These are phyloP conservation scores for Tricholoma hemisulphureum DNA, from an alignment of 768 basidiomycete genomes.

Conservation along the genomic window DNA sequence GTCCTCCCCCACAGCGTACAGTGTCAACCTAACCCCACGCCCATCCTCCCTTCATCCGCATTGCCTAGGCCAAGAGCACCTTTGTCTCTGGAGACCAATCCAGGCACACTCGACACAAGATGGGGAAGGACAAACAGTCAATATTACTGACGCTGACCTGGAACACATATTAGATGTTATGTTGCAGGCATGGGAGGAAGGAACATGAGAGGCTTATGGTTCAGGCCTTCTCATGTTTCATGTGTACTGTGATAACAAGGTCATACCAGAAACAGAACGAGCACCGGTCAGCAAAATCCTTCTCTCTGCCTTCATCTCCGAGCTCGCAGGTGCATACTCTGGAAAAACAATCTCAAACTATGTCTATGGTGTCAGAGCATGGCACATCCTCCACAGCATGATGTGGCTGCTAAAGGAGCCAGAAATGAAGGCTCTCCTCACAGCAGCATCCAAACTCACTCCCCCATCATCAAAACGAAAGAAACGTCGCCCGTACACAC, in stretches of 20 bases:
- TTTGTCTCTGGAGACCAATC: not conserved
- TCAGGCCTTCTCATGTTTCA: not conserved
- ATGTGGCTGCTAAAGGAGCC: no score
- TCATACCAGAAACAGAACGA: not conserved
- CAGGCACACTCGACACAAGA: not conserved
- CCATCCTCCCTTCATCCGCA: not conserved
- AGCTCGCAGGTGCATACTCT: no score
- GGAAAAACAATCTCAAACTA: no score
- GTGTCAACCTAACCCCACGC: not conserved
- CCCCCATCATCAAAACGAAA: no score
- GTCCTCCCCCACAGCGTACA: not conserved
- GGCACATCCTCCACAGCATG: no score
- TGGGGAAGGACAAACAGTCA: not conserved
- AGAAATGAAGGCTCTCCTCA: no score
- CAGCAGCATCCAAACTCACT: no score
- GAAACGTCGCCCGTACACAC: no score
- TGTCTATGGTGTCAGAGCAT: no score
- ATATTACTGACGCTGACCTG: not conserved
- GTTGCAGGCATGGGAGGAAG: not conserved
- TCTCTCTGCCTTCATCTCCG: not conserved
- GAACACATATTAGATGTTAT: not conserved
- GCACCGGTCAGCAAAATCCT: not conserved
- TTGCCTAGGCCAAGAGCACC: not conserved
- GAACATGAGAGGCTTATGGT: not conserved
- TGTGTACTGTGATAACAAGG: not conserved